Evolutionary conservation across 768 basidiomycete species (phyloP), one percentile per base, ranked within the genome.

Genomic region (Auricularia sp.): DNA sequence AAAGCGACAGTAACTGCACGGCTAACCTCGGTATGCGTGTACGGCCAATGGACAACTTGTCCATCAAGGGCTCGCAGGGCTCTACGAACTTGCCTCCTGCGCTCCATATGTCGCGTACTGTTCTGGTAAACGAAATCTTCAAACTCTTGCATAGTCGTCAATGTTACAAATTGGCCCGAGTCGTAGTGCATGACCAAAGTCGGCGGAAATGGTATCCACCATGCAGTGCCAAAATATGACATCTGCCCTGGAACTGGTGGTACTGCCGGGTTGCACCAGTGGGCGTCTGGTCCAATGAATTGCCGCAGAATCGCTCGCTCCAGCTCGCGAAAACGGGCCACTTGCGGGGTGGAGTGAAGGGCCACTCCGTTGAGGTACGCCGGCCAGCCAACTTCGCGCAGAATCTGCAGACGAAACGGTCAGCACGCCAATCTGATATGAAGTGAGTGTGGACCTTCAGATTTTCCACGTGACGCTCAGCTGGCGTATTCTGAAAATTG

Each of bases 131-230:
- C 78, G 67, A 87, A 89, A 14, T 72, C 70, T 69, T 85, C 81
- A 3, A 91, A 73, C n/a, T 87, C 80, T 0, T 75, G 67, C 0
- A 81, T 66, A 35, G 79, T 77, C n/a, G 70, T 76, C 21, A 89
- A 71, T 3, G 84, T 78, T 3, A 75, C 73, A 61, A 78, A 72
- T 8, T 77, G 79, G 1, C 86, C 87, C 66, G 85, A 80, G 67
- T 90, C 89, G 68, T 87, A 89, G 7, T 81, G 83, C 21, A 92
- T 80, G 62, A 89, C 86, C 63, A 89, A 75, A 0, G 86, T 83
- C 0, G 89, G 87, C 0, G 90, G 90, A 69, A 92, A 92, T 3
- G 89, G 88, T 35, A 90, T 80, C 82, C 87, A 86, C 86, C 88
- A 90, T 8, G 88, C 83, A 67, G 89, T 87, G 8, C 90, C 90